Percentiles rank a stretch among this genome's conserved stretches.
These are phyloP conservation scores for Sporothrix mexicana DNA, from an alignment of 2,329 filamentous ascomycete species.

Conservation along the genomic window DNA sequence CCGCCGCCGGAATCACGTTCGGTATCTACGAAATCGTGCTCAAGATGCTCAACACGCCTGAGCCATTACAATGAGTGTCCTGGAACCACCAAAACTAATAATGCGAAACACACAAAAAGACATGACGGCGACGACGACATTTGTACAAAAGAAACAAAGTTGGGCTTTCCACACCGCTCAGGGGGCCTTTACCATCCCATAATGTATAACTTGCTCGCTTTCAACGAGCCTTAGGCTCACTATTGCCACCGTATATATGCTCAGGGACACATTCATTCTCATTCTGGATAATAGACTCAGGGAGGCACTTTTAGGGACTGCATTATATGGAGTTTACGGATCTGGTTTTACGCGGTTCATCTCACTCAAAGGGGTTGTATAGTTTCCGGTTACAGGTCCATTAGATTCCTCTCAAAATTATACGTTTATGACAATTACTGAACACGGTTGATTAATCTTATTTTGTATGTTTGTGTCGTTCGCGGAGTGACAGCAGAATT, in stretches of 20 bases:
- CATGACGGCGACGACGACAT: conserved; percentile 26
- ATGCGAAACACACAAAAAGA: background rate
- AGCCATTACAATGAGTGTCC: conserved; percentile 1
- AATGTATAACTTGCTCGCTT: background rate
- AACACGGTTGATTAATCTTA: background rate
- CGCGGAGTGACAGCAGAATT: background rate
- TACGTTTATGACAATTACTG: background rate
- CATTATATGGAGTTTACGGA: conserved; percentile 28
- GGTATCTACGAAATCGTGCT: conserved; percentile 71
- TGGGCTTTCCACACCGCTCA: background rate
- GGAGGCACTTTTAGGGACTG: conserved; percentile 4
- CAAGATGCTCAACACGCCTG: conserved; percentile 37
- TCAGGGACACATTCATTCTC: background rate
- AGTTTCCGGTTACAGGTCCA: background rate
- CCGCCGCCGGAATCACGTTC: conserved; percentile 95
- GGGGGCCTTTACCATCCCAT: background rate
- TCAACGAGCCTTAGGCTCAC: background rate
- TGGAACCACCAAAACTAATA: background rate
- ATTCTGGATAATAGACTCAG: conserved; percentile 2
- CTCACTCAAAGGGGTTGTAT: background rate
- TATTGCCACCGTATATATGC: background rate
- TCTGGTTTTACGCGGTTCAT: background rate
- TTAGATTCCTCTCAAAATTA: conserved; percentile 26
- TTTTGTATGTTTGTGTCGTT: too few species aligned
- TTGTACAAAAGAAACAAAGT: background rate